A percentile compares a stretch with the other conserved stretches of the same genome.
Evolutionary conservation across 2,329 filamentous ascomycete species (phyloP).

Genomic region (Exserohilum rostratum): DNA sequence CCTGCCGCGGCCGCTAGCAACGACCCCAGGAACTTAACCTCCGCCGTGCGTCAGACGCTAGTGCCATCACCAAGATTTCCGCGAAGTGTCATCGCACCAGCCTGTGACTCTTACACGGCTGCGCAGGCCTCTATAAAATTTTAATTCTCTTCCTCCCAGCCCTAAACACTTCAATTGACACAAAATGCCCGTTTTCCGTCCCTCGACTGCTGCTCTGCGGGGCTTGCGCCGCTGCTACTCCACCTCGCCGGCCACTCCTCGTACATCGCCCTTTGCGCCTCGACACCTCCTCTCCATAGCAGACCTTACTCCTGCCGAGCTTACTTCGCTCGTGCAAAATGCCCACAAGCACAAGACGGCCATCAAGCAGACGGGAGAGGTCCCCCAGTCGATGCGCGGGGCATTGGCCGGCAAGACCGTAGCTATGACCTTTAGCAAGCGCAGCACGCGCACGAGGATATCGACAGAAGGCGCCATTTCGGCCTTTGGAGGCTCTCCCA

Average conservation of each 20-base stretch:
- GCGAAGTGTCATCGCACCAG: slow-evolving; percentile 8
- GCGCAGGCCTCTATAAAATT: slow-evolving; percentile 13
- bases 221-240: slow-evolving; percentile 43
- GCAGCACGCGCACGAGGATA: slow-evolving; percentile 89
- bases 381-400: slow-evolving; percentile 64
- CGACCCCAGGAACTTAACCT: slow-evolving; percentile 10
- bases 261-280: slow-evolving; percentile 65
- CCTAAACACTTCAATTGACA: slow-evolving; percentile 4
- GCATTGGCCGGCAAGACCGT: slow-evolving; percentile 78
- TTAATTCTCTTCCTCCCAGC: slow-evolving; percentile 12
- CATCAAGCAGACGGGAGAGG: slow-evolving; percentile 70
- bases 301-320: slow-evolving; percentile 80
- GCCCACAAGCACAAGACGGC: slow-evolving; percentile 76
- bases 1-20: slow-evolving; percentile 15
- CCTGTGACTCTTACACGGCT: slow-evolving; percentile 28
- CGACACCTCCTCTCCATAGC: slow-evolving; percentile 92
- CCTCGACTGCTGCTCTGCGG: slow-evolving; percentile 35
- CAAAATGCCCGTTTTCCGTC: slow-evolving; percentile 44
- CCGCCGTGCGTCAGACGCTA: slow-evolving; percentile 15
- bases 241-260: slow-evolving; percentile 46
- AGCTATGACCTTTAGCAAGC: slow-evolving; percentile 96
- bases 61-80: slow-evolving; percentile 25
- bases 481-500: slow-evolving; percentile 88
- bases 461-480: slow-evolving; percentile 90
- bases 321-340: slow-evolving; percentile 82